These are phyloP conservation scores for Ogataea paraovalis DNA, from an alignment of 805 yeast genomes.

Conservation along the genomic window DNA sequence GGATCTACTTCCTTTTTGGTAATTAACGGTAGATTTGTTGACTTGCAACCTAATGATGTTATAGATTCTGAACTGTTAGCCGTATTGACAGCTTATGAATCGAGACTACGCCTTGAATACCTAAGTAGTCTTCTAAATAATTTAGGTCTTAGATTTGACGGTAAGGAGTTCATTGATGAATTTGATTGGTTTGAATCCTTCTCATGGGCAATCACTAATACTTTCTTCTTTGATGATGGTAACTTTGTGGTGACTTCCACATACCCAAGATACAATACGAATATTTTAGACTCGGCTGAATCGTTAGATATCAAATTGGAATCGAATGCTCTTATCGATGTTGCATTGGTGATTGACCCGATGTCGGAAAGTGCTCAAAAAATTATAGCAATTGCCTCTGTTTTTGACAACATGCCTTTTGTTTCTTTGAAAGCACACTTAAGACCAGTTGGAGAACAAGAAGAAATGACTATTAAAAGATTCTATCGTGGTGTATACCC, in stretches of 20 bases:
- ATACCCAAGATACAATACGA: constrained; percentile 20
- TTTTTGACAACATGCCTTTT: constrained; percentile 41
- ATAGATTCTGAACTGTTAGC: constrained; percentile 29
- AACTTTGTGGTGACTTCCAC: constrained; percentile 12
- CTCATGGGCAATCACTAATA: constrained; percentile 19
- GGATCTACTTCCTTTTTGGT: constrained; percentile 34
- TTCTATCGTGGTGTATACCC: constrained; percentile 51
- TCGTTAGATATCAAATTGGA: constrained; percentile 3
- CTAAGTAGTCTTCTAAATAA: constrained; percentile 5
- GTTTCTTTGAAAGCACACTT: constrained; percentile 52
- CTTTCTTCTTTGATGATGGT: constrained; percentile 31
- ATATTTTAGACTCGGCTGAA: constrained; percentile 2
- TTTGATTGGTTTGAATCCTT: constrained; percentile 23
- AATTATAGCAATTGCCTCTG: constrained; percentile 40
- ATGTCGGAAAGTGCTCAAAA: constrained; percentile 65
- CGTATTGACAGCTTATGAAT: constrained; percentile 44
- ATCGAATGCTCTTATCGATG: constrained; percentile 36
- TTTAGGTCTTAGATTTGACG: not conserved
- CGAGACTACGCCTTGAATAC: constrained; percentile 37
- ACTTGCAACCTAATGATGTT: constrained; percentile 26
- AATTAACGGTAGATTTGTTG: constrained; percentile 52
- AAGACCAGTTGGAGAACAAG: constrained; percentile 45
- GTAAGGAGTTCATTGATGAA: constrained; percentile 6
- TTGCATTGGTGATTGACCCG: constrained; percentile 69
- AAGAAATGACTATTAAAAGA: constrained; percentile 49